Percentiles rank a stretch among this genome's conserved stretches.
These are phyloP conservation scores for Boechera divaricarpa DNA, from an alignment of 345 rosid genomes.

Conservation along the genomic window DNA sequence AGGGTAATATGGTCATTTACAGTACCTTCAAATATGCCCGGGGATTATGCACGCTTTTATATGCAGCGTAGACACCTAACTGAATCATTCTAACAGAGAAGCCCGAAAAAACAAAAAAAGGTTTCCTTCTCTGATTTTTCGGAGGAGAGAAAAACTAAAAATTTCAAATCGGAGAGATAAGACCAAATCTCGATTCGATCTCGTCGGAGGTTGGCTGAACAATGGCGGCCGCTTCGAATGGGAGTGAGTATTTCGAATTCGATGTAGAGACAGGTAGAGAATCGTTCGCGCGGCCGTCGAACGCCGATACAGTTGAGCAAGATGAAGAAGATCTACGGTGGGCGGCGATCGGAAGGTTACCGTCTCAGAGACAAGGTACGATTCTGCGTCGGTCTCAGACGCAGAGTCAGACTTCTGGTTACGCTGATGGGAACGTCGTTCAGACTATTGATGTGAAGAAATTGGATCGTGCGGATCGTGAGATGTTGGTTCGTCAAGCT, in stretches of 20 bases:
- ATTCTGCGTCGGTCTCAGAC: conserved; percentile 52
- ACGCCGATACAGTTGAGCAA: conserved; percentile 64
- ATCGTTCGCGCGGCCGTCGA: conserved; percentile 69
- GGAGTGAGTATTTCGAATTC: conserved; percentile 78
- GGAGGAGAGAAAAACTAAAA: background rate
- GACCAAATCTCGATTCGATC: background rate
- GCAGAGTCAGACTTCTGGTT: conserved; percentile 40
- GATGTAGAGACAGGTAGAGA: conserved; percentile 59
- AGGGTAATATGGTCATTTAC: conserved; percentile 5
- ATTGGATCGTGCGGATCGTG: conserved; percentile 62
- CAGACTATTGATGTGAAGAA: conserved; percentile 77
- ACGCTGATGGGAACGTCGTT: conserved; percentile 37
- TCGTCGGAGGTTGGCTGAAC: background rate
- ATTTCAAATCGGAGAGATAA: conserved; percentile 8
- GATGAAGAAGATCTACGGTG: conserved; percentile 80
- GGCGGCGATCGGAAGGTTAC: conserved; percentile 75
- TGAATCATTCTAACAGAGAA: conserved; percentile 26
- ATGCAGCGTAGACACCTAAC: conserved; percentile 18
- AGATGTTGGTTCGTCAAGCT: conserved; percentile 75
- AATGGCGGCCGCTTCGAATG: conserved; percentile 69
- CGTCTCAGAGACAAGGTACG: conserved; percentile 67
- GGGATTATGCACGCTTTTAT: conserved; percentile 34
- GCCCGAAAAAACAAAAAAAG: background rate
- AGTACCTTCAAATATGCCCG: conserved; percentile 32
- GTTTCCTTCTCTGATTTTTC: conserved; percentile 18